phyloP scores from a whole-genome alignment of 306 rosid genomes.

The Hippophae gyantsensis region DNA sequence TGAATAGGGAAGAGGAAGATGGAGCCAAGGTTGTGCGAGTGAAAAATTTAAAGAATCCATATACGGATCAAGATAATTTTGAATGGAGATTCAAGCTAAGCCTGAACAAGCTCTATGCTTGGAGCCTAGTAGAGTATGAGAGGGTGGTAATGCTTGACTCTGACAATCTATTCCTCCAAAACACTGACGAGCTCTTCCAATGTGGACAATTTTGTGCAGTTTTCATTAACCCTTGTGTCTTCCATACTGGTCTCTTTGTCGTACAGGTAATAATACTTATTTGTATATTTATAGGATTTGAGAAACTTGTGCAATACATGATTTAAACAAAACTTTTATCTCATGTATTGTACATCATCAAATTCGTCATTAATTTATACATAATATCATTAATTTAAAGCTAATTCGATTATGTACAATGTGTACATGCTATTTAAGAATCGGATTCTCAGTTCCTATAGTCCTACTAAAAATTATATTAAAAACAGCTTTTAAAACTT shows the following conservation, averaged over 20 bases:
- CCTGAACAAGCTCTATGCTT: slow-evolving; percentile 76
- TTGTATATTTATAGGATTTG: background rate
- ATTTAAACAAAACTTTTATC: too few relatives aligned
- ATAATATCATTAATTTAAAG: too few relatives aligned
- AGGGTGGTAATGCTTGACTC: slow-evolving; percentile 86
- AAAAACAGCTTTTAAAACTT: too few relatives aligned
- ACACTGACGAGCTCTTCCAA: slow-evolving; percentile 68
- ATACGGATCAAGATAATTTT: slow-evolving; percentile 49
- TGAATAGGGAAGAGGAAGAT: slow-evolving; percentile 64
- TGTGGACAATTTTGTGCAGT: slow-evolving; percentile 88
- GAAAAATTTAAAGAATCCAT: slow-evolving; percentile 72
- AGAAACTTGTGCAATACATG: too few relatives aligned
- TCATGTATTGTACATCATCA: too few relatives aligned
- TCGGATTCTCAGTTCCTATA: too few relatives aligned
- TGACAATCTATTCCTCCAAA: slow-evolving; percentile 74
- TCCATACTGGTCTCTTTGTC: slow-evolving; percentile 88
- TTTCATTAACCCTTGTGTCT: slow-evolving; percentile 83
- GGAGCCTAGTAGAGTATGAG: slow-evolving; percentile 78
- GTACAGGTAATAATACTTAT: slow-evolving; percentile 34
- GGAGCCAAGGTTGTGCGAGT: slow-evolving; percentile 81
- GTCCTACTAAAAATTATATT: too few relatives aligned
- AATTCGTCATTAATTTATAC: too few relatives aligned
- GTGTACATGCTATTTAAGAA: too few relatives aligned
- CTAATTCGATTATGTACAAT: too few relatives aligned
- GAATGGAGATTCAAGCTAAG: slow-evolving; percentile 67